Conservation (phyloP, 2,329 filamentous ascomycete genomes). For the Nothophoma quercina region DNA sequence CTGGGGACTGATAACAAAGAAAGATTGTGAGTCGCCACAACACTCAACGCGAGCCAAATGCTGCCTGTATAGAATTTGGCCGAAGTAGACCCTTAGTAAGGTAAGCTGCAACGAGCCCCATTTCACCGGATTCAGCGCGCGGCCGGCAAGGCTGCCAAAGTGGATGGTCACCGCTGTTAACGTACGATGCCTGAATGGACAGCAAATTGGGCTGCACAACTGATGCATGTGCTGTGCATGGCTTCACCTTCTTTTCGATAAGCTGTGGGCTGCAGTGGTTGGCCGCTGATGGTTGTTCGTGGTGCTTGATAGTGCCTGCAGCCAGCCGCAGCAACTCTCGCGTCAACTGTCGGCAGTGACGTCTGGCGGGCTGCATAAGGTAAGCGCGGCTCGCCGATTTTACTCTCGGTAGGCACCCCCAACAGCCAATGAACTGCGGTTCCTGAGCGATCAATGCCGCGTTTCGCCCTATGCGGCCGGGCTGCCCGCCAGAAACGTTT, state of each 20-base stretch:
- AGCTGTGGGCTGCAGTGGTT: constrained; percentile 16
- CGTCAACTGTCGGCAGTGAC: constrained; percentile 24
- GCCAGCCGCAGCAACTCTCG: constrained; percentile 15
- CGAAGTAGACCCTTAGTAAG: constrained; percentile 22
- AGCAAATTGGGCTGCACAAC: constrained; percentile 2
- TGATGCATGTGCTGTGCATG: constrained; percentile 11
- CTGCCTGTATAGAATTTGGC: constrained; percentile 21
- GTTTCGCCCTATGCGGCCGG: constrained; percentile 17
- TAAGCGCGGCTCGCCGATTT: constrained; percentile 32
- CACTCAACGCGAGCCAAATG: constrained; percentile 15
- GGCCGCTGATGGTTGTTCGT: constrained; percentile 1
- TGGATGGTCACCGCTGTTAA: constrained; percentile 20
- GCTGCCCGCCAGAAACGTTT: constrained; percentile 1
- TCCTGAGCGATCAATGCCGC: constrained; percentile 7
- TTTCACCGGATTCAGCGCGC: constrained; percentile 27
- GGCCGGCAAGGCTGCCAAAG: constrained; percentile 32
- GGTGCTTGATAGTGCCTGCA: constrained; percentile 19
- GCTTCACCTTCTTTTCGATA: constrained; percentile 7
- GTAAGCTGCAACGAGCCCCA: constrained; percentile 29
- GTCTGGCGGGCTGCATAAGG: constrained; percentile 17
- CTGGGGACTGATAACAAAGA: constrained; percentile 31
- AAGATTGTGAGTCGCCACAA: constrained; percentile 35
- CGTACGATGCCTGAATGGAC: background rate
- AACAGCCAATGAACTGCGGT: constrained; percentile 1
- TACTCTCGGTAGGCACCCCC: too few species aligned